Base-by-base conservation (phyloP, 768 basidiomycete species). In the Rossbeevera mucosa region DNA sequence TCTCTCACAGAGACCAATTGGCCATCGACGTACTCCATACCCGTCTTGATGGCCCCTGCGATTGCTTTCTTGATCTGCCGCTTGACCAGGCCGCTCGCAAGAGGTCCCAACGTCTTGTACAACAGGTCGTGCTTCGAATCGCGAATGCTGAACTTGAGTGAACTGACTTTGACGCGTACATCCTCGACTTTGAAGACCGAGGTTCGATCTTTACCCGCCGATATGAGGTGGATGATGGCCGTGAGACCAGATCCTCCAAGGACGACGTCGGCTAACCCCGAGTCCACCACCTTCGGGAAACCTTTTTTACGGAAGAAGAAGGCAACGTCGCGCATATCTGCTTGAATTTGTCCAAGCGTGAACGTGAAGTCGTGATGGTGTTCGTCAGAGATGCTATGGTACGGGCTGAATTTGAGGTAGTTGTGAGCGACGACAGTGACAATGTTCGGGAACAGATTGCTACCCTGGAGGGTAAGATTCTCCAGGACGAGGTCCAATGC, bases 291-390 rank as follows among this genome's bases (percentile, higher is more conserved):
- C 75, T 85, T 91, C 3, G 87, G 82, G 59, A 91, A 80, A 3
- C 91, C 91, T 80, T 94, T 94, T 76, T 85, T 91, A 58, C 77
- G 78, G 76, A 91, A 94, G 66, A 86, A 91, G 69, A 98, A 95
- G 8, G 88, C 86, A 13, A 96, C 90, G 60, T 97, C 94, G 14
- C 89, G 81, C 81, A 98, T 88, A 59, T 96, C 93, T 5, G 88
- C 88, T 66, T 97, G 94, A 60, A 96, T 88, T 68, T 97, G 94
- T 25, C 75, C 76, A 31, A 96, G 76, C 7, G 81, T 83, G 50
- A 96, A 65, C 30, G 78, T 85, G 64, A 96, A 82, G 49, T 81
- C 78, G 67, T 95, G 91, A 58, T 79, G 77, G 25, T 75, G 68
- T 56, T 82, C 75, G 65, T 91, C 91, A 5, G 70, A 61, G 54